These are phyloP conservation scores for Aspergillus intermedius DNA, from an alignment of 2,329 filamentous ascomycete genomes.

Conservation along the genomic window DNA sequence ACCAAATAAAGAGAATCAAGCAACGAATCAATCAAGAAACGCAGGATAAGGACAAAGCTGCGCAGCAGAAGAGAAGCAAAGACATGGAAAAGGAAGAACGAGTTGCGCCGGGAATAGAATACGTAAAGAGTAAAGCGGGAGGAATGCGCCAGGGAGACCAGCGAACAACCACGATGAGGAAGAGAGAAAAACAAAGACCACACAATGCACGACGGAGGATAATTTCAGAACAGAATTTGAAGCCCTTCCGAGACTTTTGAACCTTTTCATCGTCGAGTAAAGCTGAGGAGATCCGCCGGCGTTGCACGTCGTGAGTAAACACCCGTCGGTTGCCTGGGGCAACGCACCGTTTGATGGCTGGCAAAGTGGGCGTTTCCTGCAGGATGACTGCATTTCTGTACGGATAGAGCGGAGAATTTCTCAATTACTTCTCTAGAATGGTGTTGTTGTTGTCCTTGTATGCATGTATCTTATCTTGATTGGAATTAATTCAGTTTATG, in stretches of 20 bases:
- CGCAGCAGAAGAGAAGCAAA: conserved; percentile 1
- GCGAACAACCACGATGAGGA: conserved; percentile 6
- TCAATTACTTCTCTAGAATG: too few relatives aligned
- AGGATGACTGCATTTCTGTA: conserved; percentile 1
- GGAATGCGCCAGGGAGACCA: conserved; percentile 5
- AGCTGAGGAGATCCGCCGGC: conserved; percentile 8
- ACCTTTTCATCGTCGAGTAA: conserved; percentile 4
- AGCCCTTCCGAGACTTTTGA: conserved; percentile 13
- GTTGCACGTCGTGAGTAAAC: conserved; percentile 24
- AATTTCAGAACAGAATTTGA: conserved; percentile 18
- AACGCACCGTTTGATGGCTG: conserved; percentile 12
- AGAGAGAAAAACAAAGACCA: conserved; percentile 10
- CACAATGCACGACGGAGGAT: conserved; percentile 13
- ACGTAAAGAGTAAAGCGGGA: conserved; percentile 1
- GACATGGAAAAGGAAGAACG: conserved; percentile 1
- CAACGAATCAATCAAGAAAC: conserved; percentile 6
- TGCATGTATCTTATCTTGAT: too few relatives aligned
- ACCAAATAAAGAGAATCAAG: conserved; percentile 3
- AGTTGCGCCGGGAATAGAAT: neutral
- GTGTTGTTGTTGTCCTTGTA: too few relatives aligned
- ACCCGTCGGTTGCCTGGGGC: conserved; percentile 29
- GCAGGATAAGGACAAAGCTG: conserved; percentile 2
- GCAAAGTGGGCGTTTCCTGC: conserved; percentile 11
- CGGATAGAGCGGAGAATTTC: neutral
- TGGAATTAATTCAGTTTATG: too few relatives aligned